Percentiles rank a stretch among this genome's conserved stretches.
Evolutionary conservation across 176 grass and related monocot species (phyloP).

Genomic region (Chloris gayana): DNA sequence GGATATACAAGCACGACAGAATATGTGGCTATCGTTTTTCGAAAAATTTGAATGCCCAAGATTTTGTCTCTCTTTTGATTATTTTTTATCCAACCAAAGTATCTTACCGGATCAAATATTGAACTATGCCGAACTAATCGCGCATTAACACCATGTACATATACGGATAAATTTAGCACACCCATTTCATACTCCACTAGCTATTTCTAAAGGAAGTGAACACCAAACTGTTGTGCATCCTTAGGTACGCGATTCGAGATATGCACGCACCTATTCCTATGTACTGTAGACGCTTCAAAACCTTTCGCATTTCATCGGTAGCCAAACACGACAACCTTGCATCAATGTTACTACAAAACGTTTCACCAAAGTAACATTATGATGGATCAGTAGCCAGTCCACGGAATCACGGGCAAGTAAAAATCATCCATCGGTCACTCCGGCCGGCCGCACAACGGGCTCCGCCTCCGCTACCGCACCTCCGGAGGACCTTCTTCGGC

Average conservation of each 20-base stretch:
- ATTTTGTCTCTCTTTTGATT: too few species aligned
- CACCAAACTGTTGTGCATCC: background rate
- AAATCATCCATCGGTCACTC: background rate
- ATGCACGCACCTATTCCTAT: conserved; percentile 15
- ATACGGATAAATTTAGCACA: background rate
- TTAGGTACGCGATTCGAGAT: background rate
- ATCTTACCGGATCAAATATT: too few species aligned
- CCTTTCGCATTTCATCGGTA: background rate
- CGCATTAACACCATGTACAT: too few species aligned
- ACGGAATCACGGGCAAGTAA: background rate
- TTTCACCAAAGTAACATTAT: background rate
- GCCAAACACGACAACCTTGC: background rate
- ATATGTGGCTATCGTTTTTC: too few species aligned
- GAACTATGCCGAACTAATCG: too few species aligned
- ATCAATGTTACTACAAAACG: conserved; percentile 5
- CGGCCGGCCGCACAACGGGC: background rate
- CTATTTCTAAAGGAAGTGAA: background rate
- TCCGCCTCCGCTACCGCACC: background rate
- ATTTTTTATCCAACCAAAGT: too few species aligned
- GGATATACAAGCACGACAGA: too few species aligned
- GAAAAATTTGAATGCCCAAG: too few species aligned
- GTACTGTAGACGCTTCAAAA: conserved; percentile 29
- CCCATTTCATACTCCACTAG: background rate
- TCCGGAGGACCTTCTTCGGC: conserved; percentile 19
- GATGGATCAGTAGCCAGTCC: background rate